phyloP scores from a whole-genome alignment of 1,284 basidiomycete genomes.

The Tilletia walkeri region DNA sequence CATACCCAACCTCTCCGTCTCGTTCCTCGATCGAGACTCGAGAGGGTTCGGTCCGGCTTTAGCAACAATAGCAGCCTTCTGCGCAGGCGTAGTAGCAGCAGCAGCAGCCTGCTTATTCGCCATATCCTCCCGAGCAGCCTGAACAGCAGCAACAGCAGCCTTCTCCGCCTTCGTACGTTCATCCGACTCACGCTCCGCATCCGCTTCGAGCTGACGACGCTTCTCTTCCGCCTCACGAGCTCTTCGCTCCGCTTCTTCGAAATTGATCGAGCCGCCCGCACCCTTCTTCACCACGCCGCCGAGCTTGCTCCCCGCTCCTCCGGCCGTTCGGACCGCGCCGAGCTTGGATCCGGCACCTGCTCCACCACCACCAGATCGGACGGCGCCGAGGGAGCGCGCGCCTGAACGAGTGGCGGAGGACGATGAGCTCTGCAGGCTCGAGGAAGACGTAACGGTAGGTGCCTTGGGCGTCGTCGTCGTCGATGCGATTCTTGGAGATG shows the following conservation, averaged over 20 bases:
- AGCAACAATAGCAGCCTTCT: slow-evolving; percentile 17
- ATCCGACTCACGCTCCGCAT: slow-evolving; percentile 30
- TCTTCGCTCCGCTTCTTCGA: slow-evolving; percentile 51
- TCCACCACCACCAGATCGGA: slow-evolving; percentile 16
- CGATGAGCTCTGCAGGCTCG: slow-evolving; percentile 31
- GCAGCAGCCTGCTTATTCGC: slow-evolving; percentile 5
- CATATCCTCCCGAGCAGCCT: slow-evolving; percentile 15
- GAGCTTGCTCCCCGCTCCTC: slow-evolving; percentile 39
- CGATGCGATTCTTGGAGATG: slow-evolving; percentile 5
- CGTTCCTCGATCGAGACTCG: slow-evolving; percentile 51
- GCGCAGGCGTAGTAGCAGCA: slow-evolving; percentile 1
- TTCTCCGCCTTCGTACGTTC: slow-evolving; percentile 22
- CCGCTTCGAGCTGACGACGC: background rate
- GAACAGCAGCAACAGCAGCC: background rate
- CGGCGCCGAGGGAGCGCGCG: slow-evolving; percentile 13
- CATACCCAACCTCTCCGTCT: slow-evolving; percentile 70
- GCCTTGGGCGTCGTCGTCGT: slow-evolving; percentile 26
- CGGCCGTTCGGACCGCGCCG: slow-evolving; percentile 30
- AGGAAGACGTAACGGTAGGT: slow-evolving; percentile 24
- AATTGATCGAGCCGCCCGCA: slow-evolving; percentile 40
- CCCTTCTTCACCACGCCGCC: slow-evolving; percentile 43
- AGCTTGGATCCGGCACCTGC: slow-evolving; percentile 13
- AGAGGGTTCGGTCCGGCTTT: slow-evolving; percentile 42
- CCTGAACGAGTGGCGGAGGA: slow-evolving; percentile 24
- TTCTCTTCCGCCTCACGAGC: slow-evolving; percentile 47